Conservation (phyloP, 1,284 basidiomycete genomes). For the Filobasidium uniguttulatum region DNA sequence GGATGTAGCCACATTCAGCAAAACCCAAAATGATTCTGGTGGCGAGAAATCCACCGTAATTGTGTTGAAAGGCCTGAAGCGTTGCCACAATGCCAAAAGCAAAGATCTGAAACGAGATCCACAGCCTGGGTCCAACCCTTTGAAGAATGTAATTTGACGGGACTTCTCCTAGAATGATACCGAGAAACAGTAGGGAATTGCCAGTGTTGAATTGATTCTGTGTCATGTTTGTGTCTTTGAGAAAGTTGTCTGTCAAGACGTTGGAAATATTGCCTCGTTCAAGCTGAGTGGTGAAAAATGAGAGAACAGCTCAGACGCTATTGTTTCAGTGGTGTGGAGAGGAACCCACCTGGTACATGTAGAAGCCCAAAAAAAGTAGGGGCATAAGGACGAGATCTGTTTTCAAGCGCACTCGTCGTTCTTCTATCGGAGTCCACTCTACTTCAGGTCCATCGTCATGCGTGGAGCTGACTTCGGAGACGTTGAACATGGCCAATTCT, state of each 20-base stretch:
- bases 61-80: slow-evolving; percentile 23
- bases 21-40: slow-evolving; percentile 22
- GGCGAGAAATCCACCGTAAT: slow-evolving; percentile 22
- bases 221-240: slow-evolving; percentile 31
- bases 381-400: slow-evolving; percentile 23
- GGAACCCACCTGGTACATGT: slow-evolving; percentile 20
- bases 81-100: slow-evolving; percentile 18
- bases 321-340: too few relatives aligned
- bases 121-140: slow-evolving; percentile 10
- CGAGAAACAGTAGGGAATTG: slow-evolving; percentile 24
- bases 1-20: slow-evolving; percentile 12
- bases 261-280: slow-evolving; percentile 27
- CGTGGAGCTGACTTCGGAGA: neutral
- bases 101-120: slow-evolving; percentile 17
- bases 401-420: slow-evolving; percentile 10
- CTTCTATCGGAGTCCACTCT: slow-evolving; percentile 7
- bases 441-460: neutral
- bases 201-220: slow-evolving; percentile 29
- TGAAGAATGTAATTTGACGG: slow-evolving; percentile 25
- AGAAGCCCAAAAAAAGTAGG: slow-evolving; percentile 27
- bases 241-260: slow-evolving; percentile 33
- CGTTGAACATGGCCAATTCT: neutral
- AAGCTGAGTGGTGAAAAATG: slow-evolving; percentile 21
- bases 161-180: slow-evolving; percentile 32
- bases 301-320: too few relatives aligned